These are phyloP conservation scores for Dipodascus geniculatus DNA, from an alignment of 805 yeast species.

Conservation along the genomic window DNA sequence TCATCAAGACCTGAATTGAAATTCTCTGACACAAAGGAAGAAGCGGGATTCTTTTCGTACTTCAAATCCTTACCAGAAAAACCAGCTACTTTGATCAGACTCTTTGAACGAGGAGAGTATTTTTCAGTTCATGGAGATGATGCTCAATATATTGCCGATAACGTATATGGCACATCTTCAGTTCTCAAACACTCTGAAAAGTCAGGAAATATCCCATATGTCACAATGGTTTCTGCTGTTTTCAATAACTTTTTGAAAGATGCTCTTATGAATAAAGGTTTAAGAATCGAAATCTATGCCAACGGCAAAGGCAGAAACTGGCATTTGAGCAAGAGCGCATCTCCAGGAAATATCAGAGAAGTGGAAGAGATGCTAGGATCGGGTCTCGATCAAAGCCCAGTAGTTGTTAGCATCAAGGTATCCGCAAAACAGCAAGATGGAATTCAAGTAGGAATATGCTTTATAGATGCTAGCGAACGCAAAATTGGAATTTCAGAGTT, in stretches of 20 bases:
- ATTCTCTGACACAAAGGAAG: conserved; percentile 42
- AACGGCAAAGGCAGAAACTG: conserved; percentile 31
- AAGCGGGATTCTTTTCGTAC: conserved; percentile 25
- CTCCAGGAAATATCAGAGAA: conserved; percentile 81
- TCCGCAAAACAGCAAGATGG: conserved; percentile 30
- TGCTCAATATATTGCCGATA: conserved; percentile 73
- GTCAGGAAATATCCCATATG: conserved; percentile 42
- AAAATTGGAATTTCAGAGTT: conserved; percentile 67
- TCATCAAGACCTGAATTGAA: conserved; percentile 42
- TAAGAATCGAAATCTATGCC: conserved; percentile 72
- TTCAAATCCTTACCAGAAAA: conserved; percentile 12
- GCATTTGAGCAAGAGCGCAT: conserved; percentile 51
- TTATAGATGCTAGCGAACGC: conserved; percentile 59
- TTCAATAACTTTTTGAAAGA: conserved; percentile 51
- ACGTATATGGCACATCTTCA: conserved; percentile 70
- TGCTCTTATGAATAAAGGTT: conserved; percentile 58
- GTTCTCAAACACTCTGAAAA: conserved; percentile 47
- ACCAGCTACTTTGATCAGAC: conserved; percentile 34
- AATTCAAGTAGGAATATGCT: conserved; percentile 62
- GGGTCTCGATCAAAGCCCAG: conserved; percentile 34
- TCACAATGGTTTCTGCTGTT: conserved; percentile 69
- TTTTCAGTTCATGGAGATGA: conserved; percentile 66
- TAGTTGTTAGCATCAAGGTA: conserved; percentile 42
- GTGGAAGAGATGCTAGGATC: conserved; percentile 59
- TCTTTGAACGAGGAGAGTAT: conserved; percentile 76